Base-by-base conservation (phyloP, 768 basidiomycete genomes). In the Boletellus ananiceps region DNA sequence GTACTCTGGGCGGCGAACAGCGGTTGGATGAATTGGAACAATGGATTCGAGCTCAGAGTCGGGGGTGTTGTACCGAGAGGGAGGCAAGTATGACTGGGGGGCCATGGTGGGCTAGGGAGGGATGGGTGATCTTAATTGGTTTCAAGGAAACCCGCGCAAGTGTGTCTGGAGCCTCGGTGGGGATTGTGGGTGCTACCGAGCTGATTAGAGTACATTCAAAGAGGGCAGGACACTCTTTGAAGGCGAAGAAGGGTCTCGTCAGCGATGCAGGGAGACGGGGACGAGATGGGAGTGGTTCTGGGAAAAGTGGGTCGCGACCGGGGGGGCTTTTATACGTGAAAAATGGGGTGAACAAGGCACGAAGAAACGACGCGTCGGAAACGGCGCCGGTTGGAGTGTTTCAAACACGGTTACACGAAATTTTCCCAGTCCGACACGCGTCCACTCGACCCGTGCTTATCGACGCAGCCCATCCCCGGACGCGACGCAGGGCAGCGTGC, bases 171-270 rank as follows among this genome's bases (percentile, higher is more conserved):
- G 76, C 93, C 93, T 83, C 90, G 79, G 75, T 88, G 80, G 61
- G 80, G 78, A 75, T 94, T 94, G 76, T 94, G 92, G 59, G 82
- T 75, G 71, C 86, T 88, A 71, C 86, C 84, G 59, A 93, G 86
- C 70, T 86, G 84, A 88, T 94, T 93, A 57, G 88, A 90, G 88
- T 85, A 95, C 92, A 93, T 93, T 81, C 86, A 90, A 76, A 60
- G 65, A 63, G 63, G 72, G 74, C 68, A 74, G 67, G 51, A 53
- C 44, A 58, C 67, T 56, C 62, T 51, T 51, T 46, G 57, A 46
- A 50, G 49, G 52, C 35, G 52, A 52, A 34, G 55, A 46, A 13
- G 51, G 6, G 34, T 31, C 38, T 18, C 18, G 41, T 40, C 42
- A 21, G 55, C 19, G 23, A 44, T 31, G 21, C 8, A 16, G 12